A percentile compares a stretch with the other conserved stretches of the same genome.
Evolutionary conservation across 2,329 filamentous ascomycete genomes (phyloP).

Genomic region (Aureobasidium sp.): DNA sequence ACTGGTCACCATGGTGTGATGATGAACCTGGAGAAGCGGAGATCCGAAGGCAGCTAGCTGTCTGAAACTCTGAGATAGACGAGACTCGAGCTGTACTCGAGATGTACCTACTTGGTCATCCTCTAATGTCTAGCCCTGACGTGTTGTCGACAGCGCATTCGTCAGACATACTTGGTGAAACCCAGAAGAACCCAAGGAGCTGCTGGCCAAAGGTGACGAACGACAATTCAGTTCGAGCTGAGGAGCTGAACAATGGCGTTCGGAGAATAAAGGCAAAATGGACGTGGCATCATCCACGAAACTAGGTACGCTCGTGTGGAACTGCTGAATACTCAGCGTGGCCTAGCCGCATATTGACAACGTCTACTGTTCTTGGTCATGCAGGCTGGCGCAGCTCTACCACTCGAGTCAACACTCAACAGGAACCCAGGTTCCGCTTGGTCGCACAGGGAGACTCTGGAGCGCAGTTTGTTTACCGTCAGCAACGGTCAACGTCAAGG

Average conservation of each 20-base stretch:
- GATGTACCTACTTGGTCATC: neutral
- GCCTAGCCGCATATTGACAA: constrained; percentile 2
- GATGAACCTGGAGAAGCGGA: neutral
- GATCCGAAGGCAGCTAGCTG: neutral
- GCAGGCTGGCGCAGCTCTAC: constrained; percentile 1
- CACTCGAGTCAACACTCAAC: neutral
- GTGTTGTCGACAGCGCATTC: neutral
- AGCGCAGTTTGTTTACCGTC: constrained; percentile 4
- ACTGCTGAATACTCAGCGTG: neutral
- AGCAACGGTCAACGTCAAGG: neutral
- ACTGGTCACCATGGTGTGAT: neutral
- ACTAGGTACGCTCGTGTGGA: neutral
- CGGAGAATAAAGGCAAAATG: constrained; percentile 8
- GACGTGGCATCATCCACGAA: neutral
- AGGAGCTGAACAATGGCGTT: neutral
- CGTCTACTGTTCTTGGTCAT: constrained; percentile 3
- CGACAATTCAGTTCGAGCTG: neutral
- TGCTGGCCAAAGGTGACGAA: neutral
- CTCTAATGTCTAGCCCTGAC: neutral
- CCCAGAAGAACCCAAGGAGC: neutral
- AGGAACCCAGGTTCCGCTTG: neutral
- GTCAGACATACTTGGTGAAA: neutral
- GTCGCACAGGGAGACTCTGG: constrained; percentile 6
- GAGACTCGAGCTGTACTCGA: neutral
- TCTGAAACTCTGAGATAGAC: neutral